Evolutionary conservation across 176 grass and related monocot species (phyloP), one percentile per base, ranked within the genome.

Genomic region (Otatea glauca): DNA sequence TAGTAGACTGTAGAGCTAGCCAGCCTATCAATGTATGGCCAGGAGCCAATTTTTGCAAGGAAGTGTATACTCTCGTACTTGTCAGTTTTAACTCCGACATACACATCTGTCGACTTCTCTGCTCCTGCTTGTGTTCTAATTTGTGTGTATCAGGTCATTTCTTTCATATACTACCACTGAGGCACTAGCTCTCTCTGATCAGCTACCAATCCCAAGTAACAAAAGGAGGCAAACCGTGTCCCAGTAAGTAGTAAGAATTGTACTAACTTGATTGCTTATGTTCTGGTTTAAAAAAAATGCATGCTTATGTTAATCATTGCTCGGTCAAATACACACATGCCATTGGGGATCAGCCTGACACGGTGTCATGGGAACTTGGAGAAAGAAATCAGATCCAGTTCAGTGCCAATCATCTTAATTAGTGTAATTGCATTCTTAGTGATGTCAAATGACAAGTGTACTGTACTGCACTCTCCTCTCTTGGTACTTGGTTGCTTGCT

Each of bases 401-500:
- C 21, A 7, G 39, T 51, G 61, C 43, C 72, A 75, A 81, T 89
- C 88, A 86, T 78, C 27, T 35, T n/a, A n/a, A n/a, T n/a, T n/a
- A 23, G 48, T 21, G 72, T 59, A 82, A 80, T 67, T 66, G 25
- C 81, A 49, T 58, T 17, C 13, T 83, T 79, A 21, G 9, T n/a
- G 60, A 62, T 74, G 51, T 49, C 18, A 80, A 74, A 27, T 75
- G 7, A 27, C 27, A 23, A 3, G 44, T 50, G 10, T 61, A 62
- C 38, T 88, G 53, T 50, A 47, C 38, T 75, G 71, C 38, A 38
- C 69, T 68, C 25, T 34, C 72, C 53, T 76, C 67, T 91, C 79
- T 91, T 83, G 80, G 89, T 87, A 90, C 89, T 87, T 80, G 89
- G 75, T 74, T 51, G 75, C 24, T 50, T 39, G 62, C 79, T 87